Conservation (phyloP, 805 yeast genomes). For the Maudiozyma saulgeensis region DNA sequence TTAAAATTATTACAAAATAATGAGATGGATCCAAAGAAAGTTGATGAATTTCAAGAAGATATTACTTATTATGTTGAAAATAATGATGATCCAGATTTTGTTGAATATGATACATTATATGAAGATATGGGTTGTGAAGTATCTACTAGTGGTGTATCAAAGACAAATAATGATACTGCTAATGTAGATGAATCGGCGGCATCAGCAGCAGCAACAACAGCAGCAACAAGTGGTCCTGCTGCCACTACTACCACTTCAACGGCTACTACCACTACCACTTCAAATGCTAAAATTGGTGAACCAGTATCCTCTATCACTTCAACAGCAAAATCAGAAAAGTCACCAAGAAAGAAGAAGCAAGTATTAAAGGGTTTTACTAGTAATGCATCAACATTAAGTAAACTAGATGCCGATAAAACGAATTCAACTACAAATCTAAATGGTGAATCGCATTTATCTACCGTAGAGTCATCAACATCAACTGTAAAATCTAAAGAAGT, state of each 20-base stretch:
- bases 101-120: conserved; percentile 87
- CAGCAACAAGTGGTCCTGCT: neutral
- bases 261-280: neutral
- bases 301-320: neutral
- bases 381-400: neutral
- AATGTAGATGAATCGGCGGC: neutral
- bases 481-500: neutral
- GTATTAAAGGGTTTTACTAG: conserved; percentile 10
- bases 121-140: conserved; percentile 59
- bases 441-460: neutral
- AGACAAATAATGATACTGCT: neutral
- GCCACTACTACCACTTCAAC: too few relatives aligned
- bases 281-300: neutral
- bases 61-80: conserved; percentile 88
- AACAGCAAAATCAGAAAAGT: neutral
- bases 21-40: conserved; percentile 64
- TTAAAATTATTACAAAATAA: conserved; percentile 72
- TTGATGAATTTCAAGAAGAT: conserved; percentile 76
- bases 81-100: conserved; percentile 85
- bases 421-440: neutral
- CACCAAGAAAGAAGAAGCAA: conserved; percentile 13
- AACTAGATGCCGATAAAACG: neutral
- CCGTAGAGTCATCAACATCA: neutral
- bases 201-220: too few relatives aligned
- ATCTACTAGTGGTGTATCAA: conserved; percentile 28